A percentile compares a stretch with the other conserved stretches of the same genome.
Evolutionary conservation across 306 rosid species (phyloP).

Genomic region (Neltuma alba): DNA sequence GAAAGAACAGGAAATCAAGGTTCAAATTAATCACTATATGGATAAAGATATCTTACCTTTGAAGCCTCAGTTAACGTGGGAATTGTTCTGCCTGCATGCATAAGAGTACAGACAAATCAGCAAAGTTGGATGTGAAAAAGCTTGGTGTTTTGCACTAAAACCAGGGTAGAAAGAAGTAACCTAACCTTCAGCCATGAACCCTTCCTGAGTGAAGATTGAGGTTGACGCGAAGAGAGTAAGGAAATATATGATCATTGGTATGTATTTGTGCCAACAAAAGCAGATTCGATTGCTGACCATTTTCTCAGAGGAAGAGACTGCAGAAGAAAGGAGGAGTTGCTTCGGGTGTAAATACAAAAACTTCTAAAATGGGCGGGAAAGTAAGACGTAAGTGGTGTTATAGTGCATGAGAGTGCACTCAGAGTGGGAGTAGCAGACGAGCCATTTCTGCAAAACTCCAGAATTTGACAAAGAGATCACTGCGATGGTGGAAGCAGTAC

Average conservation of each 20-base stretch:
- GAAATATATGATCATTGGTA: constrained; percentile 35
- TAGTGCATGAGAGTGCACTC: neutral
- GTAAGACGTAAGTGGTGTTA: neutral
- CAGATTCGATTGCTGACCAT: constrained; percentile 59
- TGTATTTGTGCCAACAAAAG: constrained; percentile 46
- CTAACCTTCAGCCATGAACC: constrained; percentile 68
- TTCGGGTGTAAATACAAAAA: neutral
- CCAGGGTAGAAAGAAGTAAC: neutral
- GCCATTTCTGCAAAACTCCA: neutral
- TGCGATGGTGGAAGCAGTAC: neutral
- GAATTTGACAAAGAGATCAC: neutral
- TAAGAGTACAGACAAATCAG: neutral
- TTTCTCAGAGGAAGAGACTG: constrained; percentile 40
- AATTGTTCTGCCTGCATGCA: constrained; percentile 58
- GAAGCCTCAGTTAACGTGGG: constrained; percentile 40
- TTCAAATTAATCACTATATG: too few species aligned
- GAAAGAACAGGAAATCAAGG: too few species aligned
- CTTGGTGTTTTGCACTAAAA: neutral
- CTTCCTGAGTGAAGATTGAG: constrained; percentile 40
- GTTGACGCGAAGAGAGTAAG: constrained; percentile 55
- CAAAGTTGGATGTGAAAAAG: constrained; percentile 8
- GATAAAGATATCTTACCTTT: constrained; percentile 28
- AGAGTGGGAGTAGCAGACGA: neutral
- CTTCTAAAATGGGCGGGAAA: neutral
- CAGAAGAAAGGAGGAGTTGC: constrained; percentile 34